phyloP scores from a whole-genome alignment of 805 yeast species.

The Schwanniomyces vanrijiae region DNA sequence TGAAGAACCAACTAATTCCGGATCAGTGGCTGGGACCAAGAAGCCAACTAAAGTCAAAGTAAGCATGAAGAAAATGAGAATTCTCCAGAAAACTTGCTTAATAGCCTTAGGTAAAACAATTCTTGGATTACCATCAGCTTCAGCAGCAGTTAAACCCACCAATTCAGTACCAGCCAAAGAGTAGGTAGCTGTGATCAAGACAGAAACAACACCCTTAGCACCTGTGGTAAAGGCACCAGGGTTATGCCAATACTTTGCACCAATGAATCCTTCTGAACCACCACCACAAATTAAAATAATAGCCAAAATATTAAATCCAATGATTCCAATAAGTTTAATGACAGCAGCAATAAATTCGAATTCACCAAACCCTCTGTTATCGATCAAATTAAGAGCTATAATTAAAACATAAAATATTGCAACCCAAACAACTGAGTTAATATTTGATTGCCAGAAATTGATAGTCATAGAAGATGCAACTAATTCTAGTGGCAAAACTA shows the following conservation, averaged over 20 bases:
- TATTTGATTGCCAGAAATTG: slow-evolving; percentile 37
- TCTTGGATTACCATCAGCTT: slow-evolving; percentile 38
- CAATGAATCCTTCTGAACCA: slow-evolving; percentile 38
- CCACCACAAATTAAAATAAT: slow-evolving; percentile 43
- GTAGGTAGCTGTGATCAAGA: slow-evolving; percentile 40
- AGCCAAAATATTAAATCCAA: slow-evolving; percentile 42
- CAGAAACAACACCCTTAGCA: slow-evolving; percentile 38
- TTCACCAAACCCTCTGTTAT: slow-evolving; percentile 38
- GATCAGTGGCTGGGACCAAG: slow-evolving; percentile 34
- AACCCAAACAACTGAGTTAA: slow-evolving; percentile 43
- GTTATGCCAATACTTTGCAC: slow-evolving; percentile 35
- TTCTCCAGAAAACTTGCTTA: slow-evolving; percentile 44
- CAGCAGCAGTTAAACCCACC: slow-evolving; percentile 40
- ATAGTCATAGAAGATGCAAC: slow-evolving; percentile 44
- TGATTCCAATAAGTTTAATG: slow-evolving; percentile 36
- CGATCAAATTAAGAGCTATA: slow-evolving; percentile 32
- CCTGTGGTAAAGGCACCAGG: slow-evolving; percentile 43
- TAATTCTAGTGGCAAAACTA: slow-evolving; percentile 42
- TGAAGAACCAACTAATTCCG: slow-evolving; percentile 21
- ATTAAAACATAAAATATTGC: slow-evolving; percentile 39
- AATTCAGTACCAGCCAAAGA: slow-evolving; percentile 45
- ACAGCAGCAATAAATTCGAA: slow-evolving; percentile 36
- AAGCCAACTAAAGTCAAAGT: slow-evolving; percentile 41
- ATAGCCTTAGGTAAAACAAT: slow-evolving; percentile 41
- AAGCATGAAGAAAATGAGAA: slow-evolving; percentile 38